These are phyloP conservation scores for Grosmannia huntii DNA, from an alignment of 2,329 filamentous ascomycete species.

Conservation along the genomic window DNA sequence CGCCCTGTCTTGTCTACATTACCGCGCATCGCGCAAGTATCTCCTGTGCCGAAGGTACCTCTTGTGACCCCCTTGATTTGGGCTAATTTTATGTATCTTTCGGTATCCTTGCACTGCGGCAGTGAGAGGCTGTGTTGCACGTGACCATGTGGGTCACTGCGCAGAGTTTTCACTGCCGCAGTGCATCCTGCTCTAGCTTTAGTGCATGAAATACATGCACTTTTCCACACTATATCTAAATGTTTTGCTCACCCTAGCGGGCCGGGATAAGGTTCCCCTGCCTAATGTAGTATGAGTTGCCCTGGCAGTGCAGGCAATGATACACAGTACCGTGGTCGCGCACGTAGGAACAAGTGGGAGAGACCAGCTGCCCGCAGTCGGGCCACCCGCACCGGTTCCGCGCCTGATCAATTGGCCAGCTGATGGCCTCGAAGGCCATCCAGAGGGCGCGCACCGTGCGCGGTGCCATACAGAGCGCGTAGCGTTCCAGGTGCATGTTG, in stretches of 20 bases:
- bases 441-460: background rate
- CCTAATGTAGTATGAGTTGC: background rate
- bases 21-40: no score
- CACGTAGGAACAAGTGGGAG: background rate
- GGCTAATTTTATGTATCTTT: no score
- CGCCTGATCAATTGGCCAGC: background rate
- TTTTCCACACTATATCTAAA: no score
- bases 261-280: background rate
- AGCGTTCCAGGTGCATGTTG: background rate
- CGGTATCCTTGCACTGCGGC: no score
- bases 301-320: constrained; percentile 4
- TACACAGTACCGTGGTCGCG: background rate
- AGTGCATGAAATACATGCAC: no score
- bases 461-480: background rate
- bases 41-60: no score
- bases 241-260: background rate
- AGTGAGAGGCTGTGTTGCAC: no score
- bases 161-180: no score
- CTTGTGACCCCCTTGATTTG: no score
- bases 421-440: constrained; percentile 2
- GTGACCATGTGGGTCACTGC: no score
- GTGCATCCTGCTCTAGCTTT: no score
- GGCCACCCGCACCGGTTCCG: constrained; percentile 7
- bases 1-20: no score
- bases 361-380: constrained; percentile 6